A percentile compares a stretch with the other conserved stretches of the same genome.
These are phyloP conservation scores for Nemophila menziesii DNA, from an alignment of 257 asterid species.

Conservation along the genomic window DNA sequence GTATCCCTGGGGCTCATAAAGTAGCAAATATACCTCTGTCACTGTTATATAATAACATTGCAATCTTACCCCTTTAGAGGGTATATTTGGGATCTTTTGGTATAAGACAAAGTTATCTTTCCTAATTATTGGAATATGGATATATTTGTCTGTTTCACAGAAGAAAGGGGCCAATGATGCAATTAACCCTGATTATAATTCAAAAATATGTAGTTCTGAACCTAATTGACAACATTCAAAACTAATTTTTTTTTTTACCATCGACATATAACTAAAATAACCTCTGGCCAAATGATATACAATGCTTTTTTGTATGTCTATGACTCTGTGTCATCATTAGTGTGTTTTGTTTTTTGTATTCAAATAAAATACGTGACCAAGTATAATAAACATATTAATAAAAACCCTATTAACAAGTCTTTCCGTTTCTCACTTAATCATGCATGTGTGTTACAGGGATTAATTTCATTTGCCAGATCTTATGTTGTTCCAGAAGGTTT, in stretches of 20 bases:
- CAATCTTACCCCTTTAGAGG: no score
- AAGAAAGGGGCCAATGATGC: no score
- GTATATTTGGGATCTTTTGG: no score
- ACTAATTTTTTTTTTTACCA: no score
- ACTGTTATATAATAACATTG: no score
- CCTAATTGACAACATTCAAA: background rate
- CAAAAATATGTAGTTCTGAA: background rate
- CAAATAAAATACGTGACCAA: background rate
- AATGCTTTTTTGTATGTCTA: background rate
- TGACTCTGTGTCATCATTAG: background rate
- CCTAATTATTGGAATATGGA: no score
- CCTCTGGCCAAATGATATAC: background rate
- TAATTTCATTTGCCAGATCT: conserved; percentile 65
- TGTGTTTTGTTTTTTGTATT: background rate
- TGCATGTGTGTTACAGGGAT: conserved; percentile 37
- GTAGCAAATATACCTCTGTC: no score
- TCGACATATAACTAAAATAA: no score
- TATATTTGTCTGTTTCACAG: no score
- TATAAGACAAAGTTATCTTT: no score
- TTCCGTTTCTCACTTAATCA: background rate
- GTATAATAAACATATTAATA: background rate
- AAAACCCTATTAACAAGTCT: background rate
- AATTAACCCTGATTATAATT: no score
- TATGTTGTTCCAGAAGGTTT: conserved; percentile 98
- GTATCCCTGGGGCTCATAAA: no score